Evolutionary conservation across 129 eudicot species (phyloP).

Genomic region (Flaveria brownii): DNA sequence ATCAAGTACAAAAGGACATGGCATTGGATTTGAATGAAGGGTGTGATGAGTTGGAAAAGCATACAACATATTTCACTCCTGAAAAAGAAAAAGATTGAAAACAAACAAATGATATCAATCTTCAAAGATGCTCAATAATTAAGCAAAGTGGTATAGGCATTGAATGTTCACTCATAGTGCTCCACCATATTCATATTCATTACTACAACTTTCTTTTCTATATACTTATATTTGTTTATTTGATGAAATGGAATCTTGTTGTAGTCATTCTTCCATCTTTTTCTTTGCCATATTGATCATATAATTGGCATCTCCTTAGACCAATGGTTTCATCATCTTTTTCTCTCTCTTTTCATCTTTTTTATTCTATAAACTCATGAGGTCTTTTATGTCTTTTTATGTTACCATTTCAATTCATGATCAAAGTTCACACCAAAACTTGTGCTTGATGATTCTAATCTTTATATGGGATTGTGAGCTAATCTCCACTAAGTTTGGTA

Average conservation of each 20-base stretch:
- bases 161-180: constrained; percentile 45
- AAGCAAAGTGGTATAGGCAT: constrained; percentile 38
- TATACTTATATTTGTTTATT: constrained; percentile 34
- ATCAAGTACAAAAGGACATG: constrained; percentile 24
- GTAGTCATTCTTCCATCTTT: constrained; percentile 27
- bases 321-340: constrained; percentile 35
- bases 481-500: background rate
- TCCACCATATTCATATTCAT: constrained; percentile 38
- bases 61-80: constrained; percentile 41
- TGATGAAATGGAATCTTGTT: constrained; percentile 34
- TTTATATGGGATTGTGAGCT: background rate
- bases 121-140: constrained; percentile 41
- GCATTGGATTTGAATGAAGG: constrained; percentile 32
- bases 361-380: constrained; percentile 23
- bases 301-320: constrained; percentile 23
- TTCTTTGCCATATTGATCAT: constrained; percentile 22
- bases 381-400: constrained; percentile 10
- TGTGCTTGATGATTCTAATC: constrained; percentile 4
- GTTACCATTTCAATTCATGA: constrained; percentile 12
- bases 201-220: constrained; percentile 24
- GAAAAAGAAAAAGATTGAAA: constrained; percentile 42
- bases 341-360: constrained; percentile 23
- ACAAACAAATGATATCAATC: constrained; percentile 27
- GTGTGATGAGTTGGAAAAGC: constrained; percentile 58
- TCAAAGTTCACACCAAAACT: constrained; percentile 4